Evolutionary conservation across 495 filamentous ascomycete species (phyloP), one percentile per base, ranked within the genome.

Genomic region (Podospora bellae-mahoneyi): DNA sequence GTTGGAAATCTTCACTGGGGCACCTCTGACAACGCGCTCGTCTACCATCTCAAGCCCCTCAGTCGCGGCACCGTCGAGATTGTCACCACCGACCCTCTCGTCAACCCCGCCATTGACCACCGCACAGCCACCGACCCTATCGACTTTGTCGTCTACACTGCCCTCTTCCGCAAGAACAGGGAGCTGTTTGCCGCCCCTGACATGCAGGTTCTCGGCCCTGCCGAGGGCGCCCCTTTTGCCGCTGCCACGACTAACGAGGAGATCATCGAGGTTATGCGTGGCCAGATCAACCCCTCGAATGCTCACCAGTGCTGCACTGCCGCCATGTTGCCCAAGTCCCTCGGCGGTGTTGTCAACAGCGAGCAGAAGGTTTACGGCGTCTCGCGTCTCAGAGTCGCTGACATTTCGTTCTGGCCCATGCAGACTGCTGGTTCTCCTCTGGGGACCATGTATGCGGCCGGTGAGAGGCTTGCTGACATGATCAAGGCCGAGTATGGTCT

Each of bases 401-500:
- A 79, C 62, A 75, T 74, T 55, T 75, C 75, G 65, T 72, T 73
- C 53, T 75, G 75, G 72, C 84, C 85, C 1, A 72, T 83, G 13
- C 76, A 80, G 62, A 69, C 79, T 13, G 74, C 78, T 30, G 80
- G 77, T 2, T 80, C 85, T 68, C 78, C 81, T 32, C 72, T 77
- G 30, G 77, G 74, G n/a, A 81, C 79, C 23, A 81, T 84, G 48
- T 88, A 85, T 73, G 84, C 82, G 16, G 72, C 84, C 60, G 85
- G 79, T 3, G 86, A 88, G 74, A 84, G 79, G 69, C 66, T 74
- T 58, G 75, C 73, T 23, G 75, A 75, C 69, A 28, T 68, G 6
- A 74, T 77, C 67, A 77, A 77, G 68, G 68, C 66, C 58, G 68
- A 73, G 32, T 70, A 74, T 61, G 48, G 64, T 54, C 64, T 77